Conservation (phyloP, 2,329 filamentous ascomycete genomes). For the Leptosphaerulina australis region DNA sequence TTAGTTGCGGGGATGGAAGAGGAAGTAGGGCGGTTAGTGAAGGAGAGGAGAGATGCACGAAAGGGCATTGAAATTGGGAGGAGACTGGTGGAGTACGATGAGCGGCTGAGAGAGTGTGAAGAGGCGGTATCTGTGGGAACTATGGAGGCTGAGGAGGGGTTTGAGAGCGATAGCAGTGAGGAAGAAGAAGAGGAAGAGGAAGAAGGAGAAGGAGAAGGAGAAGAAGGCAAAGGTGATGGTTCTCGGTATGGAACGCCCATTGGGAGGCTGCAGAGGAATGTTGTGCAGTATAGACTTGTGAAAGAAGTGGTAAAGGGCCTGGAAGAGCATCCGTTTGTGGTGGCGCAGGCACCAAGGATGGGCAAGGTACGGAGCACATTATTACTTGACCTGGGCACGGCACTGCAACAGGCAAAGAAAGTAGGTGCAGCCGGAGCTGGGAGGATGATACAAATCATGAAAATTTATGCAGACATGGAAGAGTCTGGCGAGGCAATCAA, state of each 20-base stretch:
- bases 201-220: slow-evolving; percentile 45
- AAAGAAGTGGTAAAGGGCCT: slow-evolving; percentile 58
- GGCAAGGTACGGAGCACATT: slow-evolving; percentile 66
- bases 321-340: slow-evolving; percentile 68
- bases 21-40: slow-evolving; percentile 67
- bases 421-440: slow-evolving; percentile 48
- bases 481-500: slow-evolving; percentile 65
- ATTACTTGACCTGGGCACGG: slow-evolving; percentile 67
- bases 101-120: slow-evolving; percentile 58
- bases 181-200: slow-evolving; percentile 44
- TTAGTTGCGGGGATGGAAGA: slow-evolving; percentile 67
- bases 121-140: slow-evolving; percentile 48
- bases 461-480: slow-evolving; percentile 66
- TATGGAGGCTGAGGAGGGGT: slow-evolving; percentile 28
- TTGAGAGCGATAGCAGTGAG: slow-evolving; percentile 34
- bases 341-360: slow-evolving; percentile 62
- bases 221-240: slow-evolving; percentile 41
- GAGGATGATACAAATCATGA: slow-evolving; percentile 61
- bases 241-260: slow-evolving; percentile 38
- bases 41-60: slow-evolving; percentile 74
- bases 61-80: slow-evolving; percentile 67
- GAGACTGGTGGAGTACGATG: slow-evolving; percentile 69
- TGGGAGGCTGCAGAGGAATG: slow-evolving; percentile 60
- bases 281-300: slow-evolving; percentile 64
- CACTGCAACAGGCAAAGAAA: slow-evolving; percentile 62